Evolutionary conservation across 805 yeast species (phyloP), one percentile per base, ranked within the genome.

Genomic region (Hanseniaspora meyeri): DNA sequence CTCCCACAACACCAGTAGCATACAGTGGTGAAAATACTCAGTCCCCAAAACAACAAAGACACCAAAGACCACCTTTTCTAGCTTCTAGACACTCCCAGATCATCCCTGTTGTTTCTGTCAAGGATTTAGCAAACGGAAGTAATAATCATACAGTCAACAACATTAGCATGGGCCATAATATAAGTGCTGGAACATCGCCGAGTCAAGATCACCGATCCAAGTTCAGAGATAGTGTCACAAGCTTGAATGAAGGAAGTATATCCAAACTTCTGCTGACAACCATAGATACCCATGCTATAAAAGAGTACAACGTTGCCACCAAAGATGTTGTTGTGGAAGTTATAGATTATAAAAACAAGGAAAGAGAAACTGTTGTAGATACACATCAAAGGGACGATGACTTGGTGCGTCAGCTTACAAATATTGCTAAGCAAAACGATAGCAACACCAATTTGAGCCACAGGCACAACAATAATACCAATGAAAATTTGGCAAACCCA

Each of bases 61-160:
- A 49, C 16, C 40, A 47, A 32, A 63, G 62, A 38, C 62, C 66
- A 12, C 72, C 72, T 17, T 69, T 68, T 57, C 65, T 66, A 42
- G 63, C 72, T 6, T 65, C 65, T 2, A 68, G 68, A 51, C 72
- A 69, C 55, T 65, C 72, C 4, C 69, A 66, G 47, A 68, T 69
- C 19, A 51, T 69, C 42, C 71, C 72, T 11, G 53, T 65, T 45
- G 63, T 38, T n/a, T 48, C 57, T 19, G 57, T 49, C 2, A 49
- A 48, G 29, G 57, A 55, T 39, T 16, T 49, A 17, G 14, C 27
- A 3, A 20, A 49, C 9, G 38, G 34, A n/a, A 42, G 40, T 43
- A 31, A 32, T 24, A 45, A 49, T 45, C 34, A 43, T 16, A 24
- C 43, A 14, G 7, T 31, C 27, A 42, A 43, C 51, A 20, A 51